These are phyloP conservation scores for Ustilago xerochloae DNA, from an alignment of 1,284 basidiomycete species.

Conservation along the genomic window DNA sequence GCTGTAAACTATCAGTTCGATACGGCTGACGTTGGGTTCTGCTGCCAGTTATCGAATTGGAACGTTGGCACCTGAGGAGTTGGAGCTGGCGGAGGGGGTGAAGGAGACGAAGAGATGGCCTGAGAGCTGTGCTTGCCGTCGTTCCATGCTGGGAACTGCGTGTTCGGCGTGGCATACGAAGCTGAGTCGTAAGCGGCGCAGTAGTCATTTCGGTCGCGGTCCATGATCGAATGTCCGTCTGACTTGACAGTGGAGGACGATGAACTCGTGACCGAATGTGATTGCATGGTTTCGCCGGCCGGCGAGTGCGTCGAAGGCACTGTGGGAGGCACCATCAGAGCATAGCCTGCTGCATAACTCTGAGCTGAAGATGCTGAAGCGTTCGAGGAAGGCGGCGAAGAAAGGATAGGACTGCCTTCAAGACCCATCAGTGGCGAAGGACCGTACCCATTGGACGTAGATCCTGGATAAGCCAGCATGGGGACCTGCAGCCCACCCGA, in stretches of 20 bases:
- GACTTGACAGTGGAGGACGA: too few species aligned
- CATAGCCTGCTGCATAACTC: slow-evolving; percentile 13
- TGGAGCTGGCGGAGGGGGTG: neutral
- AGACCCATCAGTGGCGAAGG: slow-evolving; percentile 1
- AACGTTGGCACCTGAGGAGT: neutral
- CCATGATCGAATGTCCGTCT: too few species aligned
- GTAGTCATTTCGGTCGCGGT: too few species aligned
- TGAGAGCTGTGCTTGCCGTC: neutral
- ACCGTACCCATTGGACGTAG: neutral
- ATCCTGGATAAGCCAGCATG: neutral
- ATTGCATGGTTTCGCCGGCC: too few species aligned
- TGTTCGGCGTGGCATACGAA: neutral
- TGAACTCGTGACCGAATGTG: too few species aligned
- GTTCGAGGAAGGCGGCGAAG: slow-evolving; percentile 35
- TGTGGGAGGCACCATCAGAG: slow-evolving; percentile 31
- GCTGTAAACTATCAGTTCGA: too few species aligned
- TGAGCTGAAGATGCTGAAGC: slow-evolving; percentile 27
- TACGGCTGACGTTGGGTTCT: too few species aligned
- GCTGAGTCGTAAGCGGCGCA: neutral
- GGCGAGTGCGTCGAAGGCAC: too few species aligned
- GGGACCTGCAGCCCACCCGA: slow-evolving; percentile 2
- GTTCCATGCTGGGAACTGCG: neutral
- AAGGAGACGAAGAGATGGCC: neutral
- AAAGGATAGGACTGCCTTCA: slow-evolving; percentile 23
- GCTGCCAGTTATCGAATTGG: too few species aligned